Base-by-base conservation (phyloP, 768 basidiomycete genomes). In the Kwoniella pini region DNA sequence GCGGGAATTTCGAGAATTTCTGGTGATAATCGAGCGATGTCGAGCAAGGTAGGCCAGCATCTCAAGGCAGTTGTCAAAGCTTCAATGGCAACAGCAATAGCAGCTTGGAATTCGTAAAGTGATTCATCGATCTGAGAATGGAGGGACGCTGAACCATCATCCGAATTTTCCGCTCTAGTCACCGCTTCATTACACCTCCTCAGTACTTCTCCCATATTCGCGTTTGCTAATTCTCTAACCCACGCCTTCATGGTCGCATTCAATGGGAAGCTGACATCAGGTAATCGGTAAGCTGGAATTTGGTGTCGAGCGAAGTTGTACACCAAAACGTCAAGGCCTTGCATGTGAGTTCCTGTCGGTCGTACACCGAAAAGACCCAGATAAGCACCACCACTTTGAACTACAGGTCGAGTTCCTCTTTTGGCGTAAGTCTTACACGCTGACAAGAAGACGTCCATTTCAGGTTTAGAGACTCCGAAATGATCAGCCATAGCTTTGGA, bases 301-400 rank as follows among this genome's bases (percentile, higher is more conserved):
- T 80, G 62, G 51, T 79, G 79, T 21, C 76, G 70, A 36, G 79
- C 77, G 57, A 79, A 79, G 48, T 75, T 75, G 69, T 79, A 80
- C 12, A 79, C 77, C 30, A 80, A 60, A 15, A 77, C 74, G 48
- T 80, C 79, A 31, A 75, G 65, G 6, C 69, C 74, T 9, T 59
- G 63, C 26, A 69, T 54, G 12, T 59, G 42, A 28, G 27, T 49
- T 10, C 61, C 61, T 10, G 66, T 67, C 4, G 77, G 74, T 27
- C 77, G 65, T 19, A 75, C 72, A 42, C 77, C 79, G 61, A 77
- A 80, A 10, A 80, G 60, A 28, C 74, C 74, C 1, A 77, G 69
- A 43, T 80, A 80, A 21, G 72, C 69, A 11, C 79, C 79, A 19
- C 69, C 71, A 30, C 73, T 63, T 55, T 80, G 79, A 3, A 78